phyloP scores from a whole-genome alignment of 1,284 basidiomycete species.

The Chalciporus sp. region DNA sequence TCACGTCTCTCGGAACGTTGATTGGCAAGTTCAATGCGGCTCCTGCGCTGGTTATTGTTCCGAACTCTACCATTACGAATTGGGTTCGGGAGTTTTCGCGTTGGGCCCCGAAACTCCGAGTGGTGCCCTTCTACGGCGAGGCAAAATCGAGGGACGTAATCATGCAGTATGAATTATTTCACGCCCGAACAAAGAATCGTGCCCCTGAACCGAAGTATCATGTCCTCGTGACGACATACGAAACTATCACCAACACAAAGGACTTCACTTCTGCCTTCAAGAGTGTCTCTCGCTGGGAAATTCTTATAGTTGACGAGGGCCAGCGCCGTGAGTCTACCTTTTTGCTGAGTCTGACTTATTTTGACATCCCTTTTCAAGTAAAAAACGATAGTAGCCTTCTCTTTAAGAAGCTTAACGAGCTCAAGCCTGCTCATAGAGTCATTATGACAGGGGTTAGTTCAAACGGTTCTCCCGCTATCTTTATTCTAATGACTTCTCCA shows the following conservation, averaged over 20 bases:
- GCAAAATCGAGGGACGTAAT: conserved; percentile 80
- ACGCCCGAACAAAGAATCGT: conserved; percentile 43
- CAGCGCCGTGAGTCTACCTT: conserved; percentile 69
- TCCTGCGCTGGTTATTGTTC: conserved; percentile 89
- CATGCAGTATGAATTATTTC: conserved; percentile 80
- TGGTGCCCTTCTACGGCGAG: conserved; percentile 84
- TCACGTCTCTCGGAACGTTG: conserved; percentile 84
- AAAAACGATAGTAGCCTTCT: conserved; percentile 82
- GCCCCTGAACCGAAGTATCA: conserved; percentile 72
- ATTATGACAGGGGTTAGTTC: conserved; percentile 82
- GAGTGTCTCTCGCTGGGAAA: conserved; percentile 86
- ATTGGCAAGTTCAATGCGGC: conserved; percentile 59
- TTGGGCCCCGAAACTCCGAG: conserved; percentile 85
- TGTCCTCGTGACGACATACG: conserved; percentile 90
- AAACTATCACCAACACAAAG: conserved; percentile 64
- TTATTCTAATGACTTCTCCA: conserved; percentile 32
- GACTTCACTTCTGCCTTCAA: conserved; percentile 81
- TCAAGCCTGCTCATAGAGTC: conserved; percentile 81
- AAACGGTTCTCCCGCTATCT: conserved; percentile 18
- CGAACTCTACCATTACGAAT: conserved; percentile 91
- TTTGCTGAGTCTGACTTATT: neutral
- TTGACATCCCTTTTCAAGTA: conserved; percentile 47
- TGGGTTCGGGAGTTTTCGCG: conserved; percentile 88
- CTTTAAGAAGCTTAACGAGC: conserved; percentile 81
- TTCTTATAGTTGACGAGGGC: conserved; percentile 90